Percentiles rank a stretch among this genome's conserved stretches.
Evolutionary conservation across 192 early-diverging fungal genomes (phyloP).

Genomic region (Entomortierella chlamydospora): DNA sequence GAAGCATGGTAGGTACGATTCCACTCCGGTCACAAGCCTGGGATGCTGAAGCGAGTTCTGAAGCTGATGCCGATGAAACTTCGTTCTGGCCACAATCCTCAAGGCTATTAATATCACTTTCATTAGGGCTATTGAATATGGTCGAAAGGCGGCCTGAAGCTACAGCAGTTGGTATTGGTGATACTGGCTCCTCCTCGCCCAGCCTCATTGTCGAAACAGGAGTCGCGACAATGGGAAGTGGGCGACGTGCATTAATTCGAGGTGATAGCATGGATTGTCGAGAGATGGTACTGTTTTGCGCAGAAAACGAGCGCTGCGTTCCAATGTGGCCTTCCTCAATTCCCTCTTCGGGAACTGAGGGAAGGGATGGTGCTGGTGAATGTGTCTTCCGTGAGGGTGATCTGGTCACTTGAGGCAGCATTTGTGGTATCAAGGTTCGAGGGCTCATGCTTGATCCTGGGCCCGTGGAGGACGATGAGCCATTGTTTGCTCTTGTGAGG

Average conservation of each 20-base stretch:
- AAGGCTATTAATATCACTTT: background rate
- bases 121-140: conserved; percentile 8
- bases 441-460: conserved; percentile 15
- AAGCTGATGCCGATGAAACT: background rate
- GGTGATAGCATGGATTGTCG: conserved; percentile 26
- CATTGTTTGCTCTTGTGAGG: conserved; percentile 9
- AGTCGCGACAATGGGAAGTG: conserved; percentile 1
- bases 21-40: background rate
- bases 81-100: background rate
- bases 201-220: background rate
- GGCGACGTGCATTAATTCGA: conserved; percentile 16
- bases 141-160: conserved; percentile 1
- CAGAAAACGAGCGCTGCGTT: conserved; percentile 36
- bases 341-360: conserved; percentile 37
- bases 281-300: conserved; percentile 35
- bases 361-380: conserved; percentile 49
- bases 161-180: conserved; percentile 19
- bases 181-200: conserved; percentile 13
- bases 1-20: background rate
- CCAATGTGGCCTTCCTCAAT: conserved; percentile 13
- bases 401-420: conserved; percentile 15
- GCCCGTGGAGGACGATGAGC: conserved; percentile 4
- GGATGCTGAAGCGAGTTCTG: background rate
- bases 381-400: conserved; percentile 44
- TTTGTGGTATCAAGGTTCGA: conserved; percentile 7